Evolutionary conservation across 192 early-diverging fungal genomes (phyloP).

Genomic region (Phycomyces blakesleeanus): DNA sequence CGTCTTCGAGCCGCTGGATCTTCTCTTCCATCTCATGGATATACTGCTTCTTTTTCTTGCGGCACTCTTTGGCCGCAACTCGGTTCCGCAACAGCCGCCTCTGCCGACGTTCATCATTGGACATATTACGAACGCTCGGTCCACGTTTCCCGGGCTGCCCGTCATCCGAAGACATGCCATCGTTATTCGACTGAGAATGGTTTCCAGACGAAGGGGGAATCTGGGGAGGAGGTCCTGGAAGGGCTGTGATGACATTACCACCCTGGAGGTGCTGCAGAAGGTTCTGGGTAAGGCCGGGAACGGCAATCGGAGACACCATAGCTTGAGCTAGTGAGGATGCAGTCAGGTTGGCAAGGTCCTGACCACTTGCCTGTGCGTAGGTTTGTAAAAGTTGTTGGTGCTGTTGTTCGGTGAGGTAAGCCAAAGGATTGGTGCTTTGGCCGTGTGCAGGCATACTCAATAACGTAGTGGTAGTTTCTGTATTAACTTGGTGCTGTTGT

Average conservation of each 20-base stretch:
- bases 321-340: conserved; percentile 36
- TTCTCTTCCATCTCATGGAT: conserved; percentile 67
- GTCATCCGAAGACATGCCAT: background rate
- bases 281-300: conserved; percentile 17
- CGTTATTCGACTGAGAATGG: background rate
- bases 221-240: conserved; percentile 30
- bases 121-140: conserved; percentile 36
- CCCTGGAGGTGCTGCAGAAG: conserved; percentile 29
- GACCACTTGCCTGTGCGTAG: conserved; percentile 31
- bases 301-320: conserved; percentile 35
- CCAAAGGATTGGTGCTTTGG: background rate
- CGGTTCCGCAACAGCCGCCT: conserved; percentile 72
- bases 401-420: conserved; percentile 4
- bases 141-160: conserved; percentile 4
- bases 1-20: conserved; percentile 54
- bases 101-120: conserved; percentile 68
- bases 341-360: conserved; percentile 28
- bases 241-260: conserved; percentile 32
- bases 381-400: conserved; percentile 30
- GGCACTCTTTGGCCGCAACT: conserved; percentile 79
- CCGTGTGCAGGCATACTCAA: background rate
- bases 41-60: conserved; percentile 78
- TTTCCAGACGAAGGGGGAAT: conserved; percentile 1
- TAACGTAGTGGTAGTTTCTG: background rate
- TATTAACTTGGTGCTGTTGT: background rate